Evolutionary conservation across 495 filamentous ascomycete genomes (phyloP).

Genomic region (Pyrenopolyporus hunteri): DNA sequence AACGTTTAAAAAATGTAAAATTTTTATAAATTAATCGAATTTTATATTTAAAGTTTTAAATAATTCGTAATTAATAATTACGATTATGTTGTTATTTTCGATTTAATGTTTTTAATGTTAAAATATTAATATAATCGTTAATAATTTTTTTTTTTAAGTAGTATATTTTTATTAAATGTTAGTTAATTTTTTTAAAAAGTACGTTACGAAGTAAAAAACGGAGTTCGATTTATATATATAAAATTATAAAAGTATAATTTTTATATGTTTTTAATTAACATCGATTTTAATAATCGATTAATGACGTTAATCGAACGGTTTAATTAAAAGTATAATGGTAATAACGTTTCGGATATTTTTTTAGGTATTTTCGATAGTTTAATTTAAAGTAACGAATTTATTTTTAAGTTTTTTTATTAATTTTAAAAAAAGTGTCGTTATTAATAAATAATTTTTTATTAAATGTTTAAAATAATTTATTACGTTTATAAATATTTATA

Average conservation of each 20-base stretch:
- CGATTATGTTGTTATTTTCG: neutral
- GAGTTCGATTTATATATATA: neutral
- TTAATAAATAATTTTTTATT: neutral
- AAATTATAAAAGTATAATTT: neutral
- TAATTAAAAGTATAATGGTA: neutral
- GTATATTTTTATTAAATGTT: conserved; percentile 7
- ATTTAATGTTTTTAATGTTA: neutral
- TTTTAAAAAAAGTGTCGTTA: neutral
- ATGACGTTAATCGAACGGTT: neutral
- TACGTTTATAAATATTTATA: too few species aligned
- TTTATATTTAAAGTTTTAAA: neutral
- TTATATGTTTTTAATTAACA: neutral
- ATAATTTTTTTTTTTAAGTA: neutral
- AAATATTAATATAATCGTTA: neutral
- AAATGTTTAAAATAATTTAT: neutral
- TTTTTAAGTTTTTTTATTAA: neutral
- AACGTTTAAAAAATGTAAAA: neutral
- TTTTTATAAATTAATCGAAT: neutral
- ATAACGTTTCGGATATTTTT: neutral
- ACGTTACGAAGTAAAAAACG: neutral
- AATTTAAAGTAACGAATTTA: neutral
- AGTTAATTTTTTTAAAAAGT: neutral
- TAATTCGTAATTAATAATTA: neutral
- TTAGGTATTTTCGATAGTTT: too few species aligned
- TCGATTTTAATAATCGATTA: neutral